phyloP scores from a whole-genome alignment of 306 rosid species.

The Vigna radiata region DNA sequence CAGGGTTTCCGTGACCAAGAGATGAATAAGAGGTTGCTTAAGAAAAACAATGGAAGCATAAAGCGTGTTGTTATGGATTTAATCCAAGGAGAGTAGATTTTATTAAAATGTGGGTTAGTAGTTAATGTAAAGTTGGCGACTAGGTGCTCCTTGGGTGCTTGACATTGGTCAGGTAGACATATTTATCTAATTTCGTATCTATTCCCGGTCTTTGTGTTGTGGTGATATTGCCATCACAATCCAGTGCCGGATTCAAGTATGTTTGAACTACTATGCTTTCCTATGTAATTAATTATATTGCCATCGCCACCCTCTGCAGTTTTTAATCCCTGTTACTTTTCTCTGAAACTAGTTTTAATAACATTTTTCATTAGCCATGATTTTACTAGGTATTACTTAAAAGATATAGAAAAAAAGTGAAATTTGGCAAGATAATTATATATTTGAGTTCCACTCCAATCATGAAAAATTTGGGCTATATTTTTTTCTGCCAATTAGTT shows the following conservation, averaged over 20 bases:
- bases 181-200: not conserved
- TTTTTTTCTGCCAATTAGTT: too few relatives aligned
- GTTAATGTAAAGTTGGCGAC: not conserved
- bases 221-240: conserved; percentile 39
- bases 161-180: conserved; percentile 16
- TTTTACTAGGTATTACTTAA: too few relatives aligned
- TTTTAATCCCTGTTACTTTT: not conserved
- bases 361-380: too few relatives aligned
- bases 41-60: conserved; percentile 89
- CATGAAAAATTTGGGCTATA: too few relatives aligned
- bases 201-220: conserved; percentile 4
- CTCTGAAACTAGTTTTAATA: too few relatives aligned
- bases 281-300: not conserved
- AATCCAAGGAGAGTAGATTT: conserved; percentile 59
- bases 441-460: too few relatives aligned
- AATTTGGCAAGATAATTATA: too few relatives aligned
- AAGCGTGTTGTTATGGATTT: conserved; percentile 93
- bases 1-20: conserved; percentile 80
- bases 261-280: conserved; percentile 1
- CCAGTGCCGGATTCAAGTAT: conserved; percentile 6
- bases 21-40: conserved; percentile 74
- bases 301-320: too few relatives aligned
- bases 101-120: conserved; percentile 36
- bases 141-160: not conserved
- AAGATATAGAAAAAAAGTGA: too few relatives aligned